Conservation (phyloP, 2,329 filamentous ascomycete genomes). For the Penicillium sp. region DNA sequence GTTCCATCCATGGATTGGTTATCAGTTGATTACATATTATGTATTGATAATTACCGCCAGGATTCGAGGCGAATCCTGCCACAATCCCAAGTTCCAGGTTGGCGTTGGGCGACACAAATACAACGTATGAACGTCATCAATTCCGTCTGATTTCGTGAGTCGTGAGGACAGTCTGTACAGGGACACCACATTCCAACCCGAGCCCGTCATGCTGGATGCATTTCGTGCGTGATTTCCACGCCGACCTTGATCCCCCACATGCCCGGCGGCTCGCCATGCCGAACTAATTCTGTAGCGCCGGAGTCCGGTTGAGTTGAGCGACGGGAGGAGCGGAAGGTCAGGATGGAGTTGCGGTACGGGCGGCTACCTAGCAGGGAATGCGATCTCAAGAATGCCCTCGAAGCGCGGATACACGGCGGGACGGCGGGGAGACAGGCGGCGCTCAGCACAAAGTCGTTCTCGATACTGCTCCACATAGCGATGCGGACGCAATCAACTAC, state of each 20-base stretch:
- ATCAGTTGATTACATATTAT: too few species aligned
- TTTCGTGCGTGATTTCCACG: neutral
- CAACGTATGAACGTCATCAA: too few species aligned
- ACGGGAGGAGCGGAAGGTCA: neutral
- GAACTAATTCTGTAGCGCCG: neutral
- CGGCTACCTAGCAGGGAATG: neutral
- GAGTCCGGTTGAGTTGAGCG: neutral
- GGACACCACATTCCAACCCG: too few species aligned
- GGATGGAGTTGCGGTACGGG: neutral
- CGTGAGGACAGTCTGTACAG: too few species aligned
- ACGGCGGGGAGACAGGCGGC: constrained; percentile 1
- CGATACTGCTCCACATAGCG: constrained; percentile 1
- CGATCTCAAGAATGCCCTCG: neutral
- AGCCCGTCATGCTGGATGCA: too few species aligned
- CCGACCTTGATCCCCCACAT: neutral
- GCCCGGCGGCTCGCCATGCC: neutral
- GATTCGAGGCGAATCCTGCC: too few species aligned
- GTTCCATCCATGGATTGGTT: too few species aligned
- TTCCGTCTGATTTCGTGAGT: too few species aligned
- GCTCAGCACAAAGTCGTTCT: constrained; percentile 2
- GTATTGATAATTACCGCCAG: too few species aligned
- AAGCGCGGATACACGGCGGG: neutral
- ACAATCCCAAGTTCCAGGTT: too few species aligned
- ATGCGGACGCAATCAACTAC: neutral
- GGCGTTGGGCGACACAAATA: too few species aligned